Base-by-base conservation (phyloP, 352 stramenopile genomes). In the Globisporangium splendens region DNA sequence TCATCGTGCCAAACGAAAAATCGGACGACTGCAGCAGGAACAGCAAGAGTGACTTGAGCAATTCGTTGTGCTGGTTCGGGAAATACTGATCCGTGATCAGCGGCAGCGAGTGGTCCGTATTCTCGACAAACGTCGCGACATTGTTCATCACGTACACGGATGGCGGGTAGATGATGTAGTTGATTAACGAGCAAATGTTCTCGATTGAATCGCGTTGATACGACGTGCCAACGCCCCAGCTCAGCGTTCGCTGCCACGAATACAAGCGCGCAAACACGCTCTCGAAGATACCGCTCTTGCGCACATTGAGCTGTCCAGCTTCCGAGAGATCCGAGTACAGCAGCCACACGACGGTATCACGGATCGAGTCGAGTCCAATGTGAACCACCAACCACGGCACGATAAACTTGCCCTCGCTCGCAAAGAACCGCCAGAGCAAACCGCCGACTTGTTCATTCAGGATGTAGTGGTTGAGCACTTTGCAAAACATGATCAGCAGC, bases 131-230 rank as follows among this genome's bases (percentile, higher is more conserved):
- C 41, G 84, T 92, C 38, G 82, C 80, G 31, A 91, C 72, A 38
- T 89, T 77, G 56, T 79, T 86, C 78, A 94, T 89, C 52, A 95
- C 86, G 60, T 92, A 95, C 38, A 95, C 82, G 11, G 83, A 86
- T 39, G 86, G 86, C 17, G 86, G 86, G 55, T 89, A 91, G 42
- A 95, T 79, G 59, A 93, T 92, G 61, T 93, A 95, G 59, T 95
- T 95, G 56, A 91, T 55, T 51, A 93, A 50, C 18, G 70, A 80
- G 59, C 86, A 95, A 66, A 93, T 93, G 43, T 95, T 95, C 56
- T 95, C 86, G 56, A 95, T 77, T 18, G 86, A 92, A 56, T 95
- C 86, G 20, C 86, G 81, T 58, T 95, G 86, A 70, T 92, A 95
- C 3, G 77, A 59, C 17, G 86, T 92, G 17, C 86, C 86, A 12